Conservation (phyloP, 768 basidiomycete genomes). For the Hygrocybe punicea region DNA sequence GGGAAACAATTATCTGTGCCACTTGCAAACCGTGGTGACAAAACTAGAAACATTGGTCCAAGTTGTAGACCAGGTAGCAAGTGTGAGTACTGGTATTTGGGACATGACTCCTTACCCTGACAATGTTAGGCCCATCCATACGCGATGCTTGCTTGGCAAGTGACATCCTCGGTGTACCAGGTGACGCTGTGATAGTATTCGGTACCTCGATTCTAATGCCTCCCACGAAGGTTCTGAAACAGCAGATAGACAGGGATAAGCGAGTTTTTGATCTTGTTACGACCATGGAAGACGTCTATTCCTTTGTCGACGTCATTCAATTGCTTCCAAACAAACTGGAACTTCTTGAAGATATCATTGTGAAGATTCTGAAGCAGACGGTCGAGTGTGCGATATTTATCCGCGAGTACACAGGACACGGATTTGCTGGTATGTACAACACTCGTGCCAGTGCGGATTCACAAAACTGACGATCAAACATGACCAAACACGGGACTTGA, state of each 20-base stretch:
- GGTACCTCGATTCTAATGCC: neutral
- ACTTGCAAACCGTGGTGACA: neutral
- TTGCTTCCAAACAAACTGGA: constrained; percentile 27
- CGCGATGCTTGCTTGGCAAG: constrained; percentile 8
- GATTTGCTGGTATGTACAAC: constrained; percentile 31
- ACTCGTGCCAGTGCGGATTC: neutral
- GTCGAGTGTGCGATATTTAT: constrained; percentile 37
- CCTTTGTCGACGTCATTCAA: constrained; percentile 30
- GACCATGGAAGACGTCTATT: constrained; percentile 31
- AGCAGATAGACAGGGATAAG: constrained; percentile 25
- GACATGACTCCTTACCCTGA: neutral
- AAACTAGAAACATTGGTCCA: neutral
- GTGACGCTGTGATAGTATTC: neutral
- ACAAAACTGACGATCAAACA: neutral
- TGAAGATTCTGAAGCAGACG: constrained; percentile 28
- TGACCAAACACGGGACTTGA: neutral
- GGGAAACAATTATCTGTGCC: neutral
- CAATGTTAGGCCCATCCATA: constrained; percentile 9
- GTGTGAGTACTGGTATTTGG: neutral
- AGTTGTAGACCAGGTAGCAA: neutral
- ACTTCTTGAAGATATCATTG: constrained; percentile 26
- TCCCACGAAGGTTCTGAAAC: constrained; percentile 23
- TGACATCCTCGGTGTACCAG: constrained; percentile 7
- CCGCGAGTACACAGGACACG: constrained; percentile 34
- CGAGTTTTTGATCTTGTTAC: constrained; percentile 24